Conservation (phyloP, 208 protist genomes). For the Trypanosoma brucei region DNA sequence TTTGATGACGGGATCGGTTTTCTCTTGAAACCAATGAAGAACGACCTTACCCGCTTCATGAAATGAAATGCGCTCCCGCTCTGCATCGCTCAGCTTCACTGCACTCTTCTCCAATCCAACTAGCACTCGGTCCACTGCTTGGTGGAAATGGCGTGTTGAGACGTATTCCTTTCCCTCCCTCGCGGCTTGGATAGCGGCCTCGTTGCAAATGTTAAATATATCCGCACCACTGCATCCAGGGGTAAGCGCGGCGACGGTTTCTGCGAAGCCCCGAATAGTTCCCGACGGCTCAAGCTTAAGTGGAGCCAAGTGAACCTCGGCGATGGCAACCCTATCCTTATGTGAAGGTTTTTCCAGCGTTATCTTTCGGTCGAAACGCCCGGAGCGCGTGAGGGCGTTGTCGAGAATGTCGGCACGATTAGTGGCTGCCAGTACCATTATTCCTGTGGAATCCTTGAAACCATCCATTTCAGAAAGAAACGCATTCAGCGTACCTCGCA, state of each 20-base stretch:
- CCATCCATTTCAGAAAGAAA: slow-evolving; percentile 98
- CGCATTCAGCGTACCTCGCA: slow-evolving; percentile 95
- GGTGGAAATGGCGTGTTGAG: slow-evolving; percentile 83
- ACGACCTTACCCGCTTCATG: slow-evolving; percentile 93
- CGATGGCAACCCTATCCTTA: slow-evolving; percentile 93
- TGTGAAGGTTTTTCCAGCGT: slow-evolving; percentile 92
- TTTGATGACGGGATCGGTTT: slow-evolving; percentile 92
- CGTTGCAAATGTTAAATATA: slow-evolving; percentile 98
- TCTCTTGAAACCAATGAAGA: slow-evolving; percentile 86
- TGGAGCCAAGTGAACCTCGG: slow-evolving; percentile 88
- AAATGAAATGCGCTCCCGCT: slow-evolving; percentile 87
- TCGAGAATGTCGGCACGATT: slow-evolving; percentile 97
- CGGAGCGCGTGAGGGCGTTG: slow-evolving; percentile 94
- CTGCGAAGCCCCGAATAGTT: slow-evolving; percentile 40
- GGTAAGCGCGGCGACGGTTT: slow-evolving; percentile 77
- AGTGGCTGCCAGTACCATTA: slow-evolving; percentile 97
- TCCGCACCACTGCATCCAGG: slow-evolving; percentile 96
- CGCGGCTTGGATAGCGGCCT: slow-evolving; percentile 95
- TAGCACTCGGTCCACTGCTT: slow-evolving; percentile 93
- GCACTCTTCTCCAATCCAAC: slow-evolving; percentile 94
- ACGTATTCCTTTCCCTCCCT: slow-evolving; percentile 73
- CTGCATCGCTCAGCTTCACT: slow-evolving; percentile 58
- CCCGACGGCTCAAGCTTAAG: slow-evolving; percentile 69
- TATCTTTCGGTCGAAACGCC: slow-evolving; percentile 91
- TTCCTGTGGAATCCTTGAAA: slow-evolving; percentile 87